Evolutionary conservation across 805 yeast species (phyloP).

Genomic region (Candida yuanshanica): DNA sequence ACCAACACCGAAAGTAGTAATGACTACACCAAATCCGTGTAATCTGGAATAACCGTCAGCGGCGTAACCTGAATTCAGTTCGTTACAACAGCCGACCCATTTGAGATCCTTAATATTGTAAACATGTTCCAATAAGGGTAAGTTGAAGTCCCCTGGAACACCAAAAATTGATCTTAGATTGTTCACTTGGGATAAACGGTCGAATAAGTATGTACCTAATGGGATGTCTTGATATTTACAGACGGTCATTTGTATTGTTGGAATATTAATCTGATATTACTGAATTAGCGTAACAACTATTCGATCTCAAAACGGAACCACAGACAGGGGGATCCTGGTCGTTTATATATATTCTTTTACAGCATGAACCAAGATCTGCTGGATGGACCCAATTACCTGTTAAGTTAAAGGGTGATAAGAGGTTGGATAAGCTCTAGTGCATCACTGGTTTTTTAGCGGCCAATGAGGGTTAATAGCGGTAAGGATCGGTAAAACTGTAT

Average conservation of each 20-base stretch:
- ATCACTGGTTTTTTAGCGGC: too few species aligned
- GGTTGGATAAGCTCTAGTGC: too few species aligned
- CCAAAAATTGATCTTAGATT: conserved; percentile 58
- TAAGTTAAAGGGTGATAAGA: too few species aligned
- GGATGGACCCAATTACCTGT: too few species aligned
- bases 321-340: too few species aligned
- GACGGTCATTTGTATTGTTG: background rate
- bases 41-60: conserved; percentile 81
- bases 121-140: conserved; percentile 60
- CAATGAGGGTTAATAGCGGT: too few species aligned
- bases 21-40: conserved; percentile 29
- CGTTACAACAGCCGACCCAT: conserved; percentile 86
- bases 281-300: too few species aligned
- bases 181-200: conserved; percentile 47
- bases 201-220: conserved; percentile 60
- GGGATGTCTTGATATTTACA: conserved; percentile 27
- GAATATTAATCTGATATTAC: too few species aligned
- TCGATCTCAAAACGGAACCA: too few species aligned
- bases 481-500: too few species aligned
- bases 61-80: conserved; percentile 84
- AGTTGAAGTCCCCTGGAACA: conserved; percentile 70
- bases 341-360: too few species aligned
- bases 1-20: conserved; percentile 81
- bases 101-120: conserved; percentile 43
- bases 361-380: too few species aligned